Evolutionary conservation across 1,284 basidiomycete genomes (phyloP).

Genomic region (Heterobasidion parviporum): DNA sequence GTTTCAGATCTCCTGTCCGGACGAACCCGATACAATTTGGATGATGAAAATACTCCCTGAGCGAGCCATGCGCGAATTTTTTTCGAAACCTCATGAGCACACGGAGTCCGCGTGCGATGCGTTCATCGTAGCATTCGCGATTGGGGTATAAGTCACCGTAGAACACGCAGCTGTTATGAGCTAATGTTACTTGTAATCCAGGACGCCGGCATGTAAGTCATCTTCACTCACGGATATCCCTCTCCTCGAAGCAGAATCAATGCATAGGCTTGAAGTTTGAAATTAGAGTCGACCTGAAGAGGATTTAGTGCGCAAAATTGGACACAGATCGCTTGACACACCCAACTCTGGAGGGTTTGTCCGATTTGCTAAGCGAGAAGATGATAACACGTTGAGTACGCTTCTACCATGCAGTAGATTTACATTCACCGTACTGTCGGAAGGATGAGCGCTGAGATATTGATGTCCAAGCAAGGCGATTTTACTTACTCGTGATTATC

Average conservation of each 20-base stretch:
- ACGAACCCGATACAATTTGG: conserved; percentile 69
- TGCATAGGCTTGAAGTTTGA: conserved; percentile 80
- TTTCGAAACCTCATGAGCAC: conserved; percentile 52
- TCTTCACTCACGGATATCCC: conserved; percentile 73
- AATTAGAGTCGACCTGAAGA: conserved; percentile 52
- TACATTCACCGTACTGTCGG: no score
- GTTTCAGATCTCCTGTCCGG: conserved; percentile 41
- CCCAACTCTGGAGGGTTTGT: conserved; percentile 73
- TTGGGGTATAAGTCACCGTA: conserved; percentile 84
- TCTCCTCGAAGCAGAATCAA: conserved; percentile 76
- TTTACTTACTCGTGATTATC: conserved; percentile 72
- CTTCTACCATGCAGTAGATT: no score
- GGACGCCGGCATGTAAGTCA: neutral
- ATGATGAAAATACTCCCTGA: conserved; percentile 48
- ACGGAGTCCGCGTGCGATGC: conserved; percentile 39
- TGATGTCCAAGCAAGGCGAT: no score
- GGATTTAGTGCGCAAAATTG: neutral
- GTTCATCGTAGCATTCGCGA: conserved; percentile 50
- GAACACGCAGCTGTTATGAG: conserved; percentile 68
- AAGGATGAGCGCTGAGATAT: no score
- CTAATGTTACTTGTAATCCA: neutral
- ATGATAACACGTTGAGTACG: no score
- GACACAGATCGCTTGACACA: conserved; percentile 22
- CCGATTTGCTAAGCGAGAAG: conserved; percentile 51
- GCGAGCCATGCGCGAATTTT: conserved; percentile 54